Evolutionary conservation across 1,139 yeast species (phyloP), one percentile per base, ranked within the genome.

Genomic region (Meyerozyma elateridarum): DNA sequence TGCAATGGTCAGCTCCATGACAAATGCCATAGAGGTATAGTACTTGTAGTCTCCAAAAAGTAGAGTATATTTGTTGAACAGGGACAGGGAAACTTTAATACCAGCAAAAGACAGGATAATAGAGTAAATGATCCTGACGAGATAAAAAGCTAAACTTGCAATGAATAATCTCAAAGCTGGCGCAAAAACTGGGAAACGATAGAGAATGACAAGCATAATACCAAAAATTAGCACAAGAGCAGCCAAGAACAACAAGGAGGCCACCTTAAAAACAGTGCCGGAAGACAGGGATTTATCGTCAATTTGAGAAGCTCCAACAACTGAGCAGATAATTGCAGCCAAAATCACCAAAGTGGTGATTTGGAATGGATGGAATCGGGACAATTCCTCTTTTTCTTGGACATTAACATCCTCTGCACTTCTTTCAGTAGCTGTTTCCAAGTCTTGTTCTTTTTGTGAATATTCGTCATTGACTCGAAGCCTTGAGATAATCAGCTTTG

Each of bases 1-100:
- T 6, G 27, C 27, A 14, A 24, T 24, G 8, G 3, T 15, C 27
- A 15, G 18, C 8, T 24, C 27, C 27, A 24, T 24, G 18, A 24
- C 3, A 14, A 49, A 40, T 1, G 35, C 51, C 37, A 50, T 21
- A 28, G 48, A 49, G 7, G 50, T 38, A 25, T 46, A 51, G 36
- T 48, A 51, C 33, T 42, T 35, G 36, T 42, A 50, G 27, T 49
- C 42, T n/a, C 54, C 55, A 22, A 40, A 43, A 15, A 50, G 21
- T 21, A 51, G 35, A 9, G 42, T 31, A 32, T 39, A 49, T 30
- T 47, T 37, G 8, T 30, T 14, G 14, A 24, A 24, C 5, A 17
- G n/a, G 11, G 27, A 15, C 18, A 11, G 8, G 4, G 31, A 28
- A 25, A 49, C 36, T 22, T 35, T 33, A 21, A 41, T 26, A 4